Evolutionary conservation across 768 basidiomycete genomes (phyloP), one percentile per base, ranked within the genome.

Genomic region (Austroboletus eburneus): DNA sequence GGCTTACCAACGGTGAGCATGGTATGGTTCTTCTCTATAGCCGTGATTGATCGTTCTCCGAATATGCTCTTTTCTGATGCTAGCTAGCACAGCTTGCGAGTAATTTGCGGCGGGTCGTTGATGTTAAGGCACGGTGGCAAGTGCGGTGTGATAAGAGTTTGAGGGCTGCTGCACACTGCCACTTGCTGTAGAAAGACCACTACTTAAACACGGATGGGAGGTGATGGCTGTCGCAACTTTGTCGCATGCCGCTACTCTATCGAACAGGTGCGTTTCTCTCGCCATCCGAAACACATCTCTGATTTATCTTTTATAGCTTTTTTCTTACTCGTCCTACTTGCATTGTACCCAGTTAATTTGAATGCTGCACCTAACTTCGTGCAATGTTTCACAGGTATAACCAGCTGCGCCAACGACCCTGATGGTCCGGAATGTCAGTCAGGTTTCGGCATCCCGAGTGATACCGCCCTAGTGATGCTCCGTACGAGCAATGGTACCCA

Each of bases 401-500:
- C 10, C 1, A 39, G 4, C 34, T 58, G 46, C 1, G 42, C 49
- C n/a, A 23, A 35, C 5, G 21, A 52, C 18, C 1, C 41, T 20
- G 14, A 4, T 5, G 16, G 40, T 32, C 48, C 4, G 13, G 24
- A 23, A 16, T 63, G 49, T 40, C 8, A 14, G 29, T 47, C 33
- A 17, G 14, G 30, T 13, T 4, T 39, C 16, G 38, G 41, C 10
- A 51, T 51, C 2, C 32, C 48, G 5, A 45, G 22, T 17, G 24
- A 29, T 0, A 47, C 38, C 17, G 50, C 63, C 4, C 23, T 65
- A 10, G 52, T 49, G 2, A 9, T 52, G 1, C 54, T 58, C 13
- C 45, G 45, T 13, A 52, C 43, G 1, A 59, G 57, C 21, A 2
- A 34, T 1, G 57, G 57, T 1, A 1, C 7, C 8, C 16, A 7